These are phyloP conservation scores for Lepidium aucheri DNA, from an alignment of 345 rosid genomes.

Conservation along the genomic window DNA sequence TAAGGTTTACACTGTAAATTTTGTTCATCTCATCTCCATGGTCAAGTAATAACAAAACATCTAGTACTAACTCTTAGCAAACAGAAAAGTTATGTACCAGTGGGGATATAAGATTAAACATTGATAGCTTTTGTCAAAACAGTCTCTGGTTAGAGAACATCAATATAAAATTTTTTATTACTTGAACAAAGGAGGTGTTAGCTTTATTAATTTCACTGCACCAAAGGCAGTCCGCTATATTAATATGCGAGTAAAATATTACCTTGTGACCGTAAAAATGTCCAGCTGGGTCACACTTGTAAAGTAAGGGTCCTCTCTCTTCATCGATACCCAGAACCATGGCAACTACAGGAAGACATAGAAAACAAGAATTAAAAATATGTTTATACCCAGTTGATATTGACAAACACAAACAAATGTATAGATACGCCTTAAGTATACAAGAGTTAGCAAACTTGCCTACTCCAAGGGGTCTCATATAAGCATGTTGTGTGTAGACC, in stretches of 20 bases:
- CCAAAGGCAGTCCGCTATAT: not conserved
- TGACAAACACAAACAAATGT: not conserved
- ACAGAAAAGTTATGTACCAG: not conserved
- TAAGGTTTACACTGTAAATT: not conserved
- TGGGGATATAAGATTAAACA: not conserved
- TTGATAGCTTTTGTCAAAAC: not conserved
- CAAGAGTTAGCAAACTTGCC: constrained; percentile 41
- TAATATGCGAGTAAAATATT: not conserved
- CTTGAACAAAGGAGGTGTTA: not conserved
- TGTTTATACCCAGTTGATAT: not conserved
- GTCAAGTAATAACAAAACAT: not conserved
- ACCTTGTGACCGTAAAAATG: constrained; percentile 99
- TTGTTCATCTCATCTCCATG: not conserved
- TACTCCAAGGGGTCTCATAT: constrained; percentile 99
- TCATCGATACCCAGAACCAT: constrained; percentile 97
- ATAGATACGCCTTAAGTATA: not conserved
- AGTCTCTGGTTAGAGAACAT: not conserved
- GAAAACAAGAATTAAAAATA: not conserved
- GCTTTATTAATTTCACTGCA: not conserved
- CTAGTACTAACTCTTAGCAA: not conserved
- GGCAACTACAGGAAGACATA: constrained; percentile 51
- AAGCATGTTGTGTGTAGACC: constrained; percentile 97
- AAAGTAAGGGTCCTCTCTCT: constrained; percentile 85
- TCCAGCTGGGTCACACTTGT: constrained; percentile 99
- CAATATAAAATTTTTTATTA: not conserved